Evolutionary conservation across 1,284 basidiomycete genomes (phyloP), one percentile per base, ranked within the genome.

Genomic region (Gastroboletus turbinatus): DNA sequence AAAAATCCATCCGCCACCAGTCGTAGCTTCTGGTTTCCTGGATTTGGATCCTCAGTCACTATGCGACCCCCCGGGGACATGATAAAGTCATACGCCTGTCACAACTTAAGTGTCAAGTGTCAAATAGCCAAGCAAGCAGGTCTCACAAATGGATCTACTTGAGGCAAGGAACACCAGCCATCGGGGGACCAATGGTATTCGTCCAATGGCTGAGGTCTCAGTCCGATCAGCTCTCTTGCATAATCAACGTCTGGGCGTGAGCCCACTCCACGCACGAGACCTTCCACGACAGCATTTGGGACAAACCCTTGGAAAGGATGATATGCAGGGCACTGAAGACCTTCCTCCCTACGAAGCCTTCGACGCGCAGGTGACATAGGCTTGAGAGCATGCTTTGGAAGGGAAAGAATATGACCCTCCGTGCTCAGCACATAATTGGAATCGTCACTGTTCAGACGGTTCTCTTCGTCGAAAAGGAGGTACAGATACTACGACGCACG

Each of bases 391-490:
- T 80, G 64, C 13, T 62, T 69, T 1, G 82, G 82, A 19, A 97
- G 79, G 19, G 78, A 80, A 27, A 98, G 77, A n/a, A 94, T 82
- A 68, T 98, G 96, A 0, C 94, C 95, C 72, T 98, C 95, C 0
- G 95, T 98, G 2, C 93, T 93, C 67, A 96, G 90, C 3, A 97
- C 90, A 60, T 87, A 89, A 65, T 90, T 87, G 3, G 86, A 90
- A 65, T 91, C 86, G 60, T 92, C 88, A 6, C 67, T 72, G 65
- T 94, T 85, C 32, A 94, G 69, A 0, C 80, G 79, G 61, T 94
- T 92, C 8, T 83, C 82, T 69, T 94, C 92, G 65, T 96, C 94
- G 65, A 98, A 98, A 23, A 96, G 78, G 47, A 98, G 80, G 73
- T 87, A 97, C 14, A 97, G 80, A 75, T 97, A 96, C 90, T 96